Conservation (phyloP, 2,329 filamentous ascomycete species). For the Aureobasidium musti region DNA sequence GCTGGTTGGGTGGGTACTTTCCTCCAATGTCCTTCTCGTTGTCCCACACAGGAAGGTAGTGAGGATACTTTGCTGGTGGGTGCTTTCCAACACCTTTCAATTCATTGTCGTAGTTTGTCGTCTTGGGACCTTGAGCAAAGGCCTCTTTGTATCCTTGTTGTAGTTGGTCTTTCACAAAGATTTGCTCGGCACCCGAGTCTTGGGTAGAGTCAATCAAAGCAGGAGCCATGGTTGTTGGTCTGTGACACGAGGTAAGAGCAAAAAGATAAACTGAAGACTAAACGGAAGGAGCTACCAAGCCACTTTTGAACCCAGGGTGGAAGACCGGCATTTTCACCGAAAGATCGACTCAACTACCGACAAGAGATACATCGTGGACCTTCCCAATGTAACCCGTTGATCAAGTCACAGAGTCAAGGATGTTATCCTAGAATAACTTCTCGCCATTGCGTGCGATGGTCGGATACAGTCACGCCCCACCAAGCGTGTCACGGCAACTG, state of each 20-base stretch:
- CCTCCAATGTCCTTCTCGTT: constrained; percentile 30
- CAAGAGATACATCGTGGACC: not conserved
- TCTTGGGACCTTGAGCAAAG: constrained; percentile 46
- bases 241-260: not conserved
- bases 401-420: not conserved
- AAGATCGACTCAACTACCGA: not conserved
- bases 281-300: not conserved
- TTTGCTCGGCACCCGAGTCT: constrained; percentile 34
- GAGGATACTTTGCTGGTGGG: constrained; percentile 63
- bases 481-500: constrained; percentile 6
- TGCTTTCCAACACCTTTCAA: constrained; percentile 56
- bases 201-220: constrained; percentile 46
- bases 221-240: constrained; percentile 44
- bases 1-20: constrained; percentile 64
- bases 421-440: not conserved
- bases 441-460: constrained; percentile 23
- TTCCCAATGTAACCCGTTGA: not conserved
- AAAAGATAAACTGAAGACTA: not conserved
- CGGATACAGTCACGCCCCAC: not conserved
- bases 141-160: constrained; percentile 46
- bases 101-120: constrained; percentile 54
- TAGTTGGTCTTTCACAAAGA: constrained; percentile 13
- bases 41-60: constrained; percentile 57
- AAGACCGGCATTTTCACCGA: not conserved
- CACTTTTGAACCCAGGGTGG: not conserved